Conservation (phyloP, 139 green algal genomes). For the Nannochloris sp. region DNA sequence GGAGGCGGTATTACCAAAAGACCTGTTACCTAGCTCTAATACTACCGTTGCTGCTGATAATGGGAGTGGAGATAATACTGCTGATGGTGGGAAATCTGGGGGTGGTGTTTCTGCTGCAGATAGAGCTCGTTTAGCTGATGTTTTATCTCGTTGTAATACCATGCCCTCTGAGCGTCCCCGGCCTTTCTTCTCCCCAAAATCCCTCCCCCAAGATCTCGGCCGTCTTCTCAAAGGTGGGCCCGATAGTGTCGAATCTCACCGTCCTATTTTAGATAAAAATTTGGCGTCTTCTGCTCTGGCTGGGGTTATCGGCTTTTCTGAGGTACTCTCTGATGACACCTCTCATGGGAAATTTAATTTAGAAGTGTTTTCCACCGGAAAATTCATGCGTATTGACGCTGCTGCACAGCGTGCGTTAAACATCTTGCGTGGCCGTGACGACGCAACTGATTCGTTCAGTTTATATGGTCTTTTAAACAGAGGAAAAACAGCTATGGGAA, state of each 20-base stretch:
- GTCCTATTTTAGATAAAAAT: conserved; percentile 58
- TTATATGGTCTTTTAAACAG: conserved; percentile 87
- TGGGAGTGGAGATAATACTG: background rate
- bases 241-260: conserved; percentile 56
- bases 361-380: conserved; percentile 20
- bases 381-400: conserved; percentile 20
- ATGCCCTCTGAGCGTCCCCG: conserved; percentile 48
- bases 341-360: conserved; percentile 57
- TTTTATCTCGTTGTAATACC: conserved; percentile 61
- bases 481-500: conserved; percentile 87
- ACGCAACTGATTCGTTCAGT: conserved; percentile 66
- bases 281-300: conserved; percentile 50
- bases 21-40: background rate
- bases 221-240: conserved; percentile 32
- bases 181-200: conserved; percentile 52
- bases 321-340: conserved; percentile 43
- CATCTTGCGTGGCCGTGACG: conserved; percentile 60
- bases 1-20: conserved; percentile 71
- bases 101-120: conserved; percentile 5
- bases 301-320: conserved; percentile 56
- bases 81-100: background rate
- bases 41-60: background rate
- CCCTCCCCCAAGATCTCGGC: conserved; percentile 58
- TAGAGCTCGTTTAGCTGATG: conserved; percentile 32
- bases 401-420: conserved; percentile 76